These are phyloP conservation scores for Pyrenophora tritici-repentis DNA, from an alignment of 2,329 filamentous ascomycete genomes.

Conservation along the genomic window DNA sequence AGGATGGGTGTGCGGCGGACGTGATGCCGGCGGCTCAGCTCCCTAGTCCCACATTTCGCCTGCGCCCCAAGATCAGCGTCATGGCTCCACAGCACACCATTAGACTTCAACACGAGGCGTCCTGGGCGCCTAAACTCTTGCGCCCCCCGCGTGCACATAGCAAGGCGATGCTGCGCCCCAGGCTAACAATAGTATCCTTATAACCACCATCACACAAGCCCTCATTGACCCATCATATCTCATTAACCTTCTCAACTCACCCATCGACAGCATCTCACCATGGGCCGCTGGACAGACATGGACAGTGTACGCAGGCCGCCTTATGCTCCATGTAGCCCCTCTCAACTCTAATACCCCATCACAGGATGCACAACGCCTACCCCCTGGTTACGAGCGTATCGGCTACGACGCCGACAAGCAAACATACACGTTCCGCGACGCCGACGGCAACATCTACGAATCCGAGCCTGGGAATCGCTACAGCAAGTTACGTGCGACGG, in stretches of 20 bases:
- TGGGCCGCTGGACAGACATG: conserved; percentile 33
- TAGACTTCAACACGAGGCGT: too few relatives aligned
- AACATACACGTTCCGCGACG: conserved; percentile 58
- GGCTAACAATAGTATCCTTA: too few relatives aligned
- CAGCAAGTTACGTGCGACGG: conserved; percentile 48
- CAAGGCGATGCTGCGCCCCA: too few relatives aligned
- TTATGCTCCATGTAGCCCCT: not conserved
- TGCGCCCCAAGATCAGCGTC: too few relatives aligned
- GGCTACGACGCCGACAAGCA: conserved; percentile 63
- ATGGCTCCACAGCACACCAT: too few relatives aligned
- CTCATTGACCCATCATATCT: not conserved
- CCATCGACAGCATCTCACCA: conserved; percentile 13
- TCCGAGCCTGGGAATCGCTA: conserved; percentile 57
- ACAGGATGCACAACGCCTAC: conserved; percentile 59
- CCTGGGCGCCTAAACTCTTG: not conserved
- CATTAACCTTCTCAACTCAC: conserved; percentile 1
- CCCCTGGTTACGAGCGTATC: conserved; percentile 59
- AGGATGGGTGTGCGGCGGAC: too few relatives aligned
- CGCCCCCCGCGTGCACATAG: not conserved
- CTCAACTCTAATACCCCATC: not conserved
- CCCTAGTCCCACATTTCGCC: too few relatives aligned
- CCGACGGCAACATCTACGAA: conserved; percentile 57
- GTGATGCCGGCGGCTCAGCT: not conserved
- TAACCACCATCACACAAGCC: too few relatives aligned
- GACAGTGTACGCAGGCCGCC: conserved; percentile 24